Evolutionary conservation across 1,284 basidiomycete species (phyloP), one percentile per base, ranked within the genome.

Genomic region (Puccinia horiana): DNA sequence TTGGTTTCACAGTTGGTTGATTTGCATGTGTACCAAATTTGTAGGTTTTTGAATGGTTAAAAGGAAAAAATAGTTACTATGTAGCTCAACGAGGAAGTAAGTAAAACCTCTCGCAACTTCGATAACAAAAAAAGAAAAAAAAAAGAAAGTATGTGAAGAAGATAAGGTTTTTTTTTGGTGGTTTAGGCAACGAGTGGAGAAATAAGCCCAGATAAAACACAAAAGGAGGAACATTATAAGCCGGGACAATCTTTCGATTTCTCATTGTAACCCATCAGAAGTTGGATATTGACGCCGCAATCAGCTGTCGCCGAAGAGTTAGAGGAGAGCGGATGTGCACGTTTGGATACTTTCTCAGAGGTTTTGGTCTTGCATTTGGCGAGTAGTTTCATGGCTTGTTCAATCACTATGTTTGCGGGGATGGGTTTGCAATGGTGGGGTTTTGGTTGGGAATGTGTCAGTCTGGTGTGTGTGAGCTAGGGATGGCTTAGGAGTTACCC

Each of bases 231-330:
- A n/a, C n/a, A n/a, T 70, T 70, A 70, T 2, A 32, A 42, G 42
- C 69, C 69, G 2, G 44, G n/a, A 40, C 69, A 70, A 6, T 29
- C 44, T n/a, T 70, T 70, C 2, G 42, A 4, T 29, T 44, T 70
- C 26, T 44, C 69, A 26, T 70, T 70, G n/a, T 29, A 70, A 9
- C 69, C 69, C 69, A 70, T 70, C 2, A 70, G 42, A 16, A 70
- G 18, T 49, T 70, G 42, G 23, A 70, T 40, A 26, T 70, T 70
- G 37, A 40, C 69, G 37, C 18, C 35, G n/a, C n/a, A n/a, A n/a
- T n/a, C n/a, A 12, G 14, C 18, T 20, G 18, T 70, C 20, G 18
- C n/a, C 32, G 69, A 18, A 14, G 69, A 42, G 18, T 12, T 29
- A 14, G 42, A 26, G 1, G 69, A 5, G 11, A n/a, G 69, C 40